phyloP scores from a whole-genome alignment of 2,329 filamentous ascomycete species.

The Aspergillus flavus region DNA sequence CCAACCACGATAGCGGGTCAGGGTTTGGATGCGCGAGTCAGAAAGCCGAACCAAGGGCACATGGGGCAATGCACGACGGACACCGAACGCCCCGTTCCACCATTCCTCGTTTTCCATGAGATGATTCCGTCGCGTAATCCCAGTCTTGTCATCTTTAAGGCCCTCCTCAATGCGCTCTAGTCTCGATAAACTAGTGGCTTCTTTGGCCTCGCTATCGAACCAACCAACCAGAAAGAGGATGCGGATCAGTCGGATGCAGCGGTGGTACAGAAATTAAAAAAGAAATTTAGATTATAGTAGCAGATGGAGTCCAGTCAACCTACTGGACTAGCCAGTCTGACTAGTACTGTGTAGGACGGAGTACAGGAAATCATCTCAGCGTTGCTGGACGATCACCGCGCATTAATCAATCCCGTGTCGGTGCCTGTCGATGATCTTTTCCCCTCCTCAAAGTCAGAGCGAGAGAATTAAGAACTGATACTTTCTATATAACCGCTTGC shows the following conservation, averaged over 20 bases:
- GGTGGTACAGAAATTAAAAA: constrained; percentile 1
- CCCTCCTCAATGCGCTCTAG: background rate
- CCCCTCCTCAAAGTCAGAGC: background rate
- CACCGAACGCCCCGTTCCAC: background rate
- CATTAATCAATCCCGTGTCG: background rate
- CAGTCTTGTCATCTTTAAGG: background rate
- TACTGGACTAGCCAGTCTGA: background rate
- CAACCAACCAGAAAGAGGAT: background rate
- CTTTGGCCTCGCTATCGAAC: background rate
- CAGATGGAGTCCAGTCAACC: background rate
- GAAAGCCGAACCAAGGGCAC: background rate
- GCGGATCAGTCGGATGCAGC: constrained; percentile 3
- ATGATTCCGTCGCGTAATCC: constrained; percentile 25
- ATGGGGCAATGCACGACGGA: constrained; percentile 1
- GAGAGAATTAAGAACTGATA: too few relatives aligned
- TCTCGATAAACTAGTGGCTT: background rate
- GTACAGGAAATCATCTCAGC: background rate
- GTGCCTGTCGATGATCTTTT: background rate
- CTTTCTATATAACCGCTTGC: too few relatives aligned
- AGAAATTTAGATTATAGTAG: too few relatives aligned
- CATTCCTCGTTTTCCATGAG: constrained; percentile 8
- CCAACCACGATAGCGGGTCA: background rate
- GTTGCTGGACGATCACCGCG: background rate
- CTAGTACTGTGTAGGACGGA: constrained; percentile 2
- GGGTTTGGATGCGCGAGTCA: background rate